These are phyloP conservation scores for Fusarium algeriense DNA, from an alignment of 2,329 filamentous ascomycete genomes.

Conservation along the genomic window DNA sequence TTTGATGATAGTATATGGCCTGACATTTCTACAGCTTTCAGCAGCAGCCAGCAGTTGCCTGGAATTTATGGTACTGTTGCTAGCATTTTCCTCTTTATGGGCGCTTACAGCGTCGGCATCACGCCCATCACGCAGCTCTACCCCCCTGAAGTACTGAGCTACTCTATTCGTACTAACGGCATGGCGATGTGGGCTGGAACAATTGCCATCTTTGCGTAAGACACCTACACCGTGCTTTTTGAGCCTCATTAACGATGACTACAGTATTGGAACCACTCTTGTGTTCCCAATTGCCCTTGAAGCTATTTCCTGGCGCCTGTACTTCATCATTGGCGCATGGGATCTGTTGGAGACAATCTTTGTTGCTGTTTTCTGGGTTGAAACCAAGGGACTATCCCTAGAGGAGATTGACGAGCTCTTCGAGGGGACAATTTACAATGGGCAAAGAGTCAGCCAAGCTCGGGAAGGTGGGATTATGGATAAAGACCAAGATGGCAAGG, in stretches of 20 bases:
- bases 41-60: not conserved
- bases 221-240: accelerated
- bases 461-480: not conserved
- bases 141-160: not conserved
- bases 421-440: not conserved
- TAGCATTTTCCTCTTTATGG: not conserved
- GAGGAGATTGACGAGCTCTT: not conserved
- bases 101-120: not conserved
- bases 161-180: not conserved
- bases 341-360: not conserved
- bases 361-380: not conserved
- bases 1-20: accelerated
- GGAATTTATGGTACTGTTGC: not conserved
- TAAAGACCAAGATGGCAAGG: not conserved
- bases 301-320: not conserved
- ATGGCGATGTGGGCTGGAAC: conserved; percentile 2
- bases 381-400: not conserved
- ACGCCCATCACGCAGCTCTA: not conserved
- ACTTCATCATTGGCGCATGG: not conserved
- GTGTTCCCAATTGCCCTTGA: not conserved
- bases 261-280: not conserved
- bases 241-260: accelerated
- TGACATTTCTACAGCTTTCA: not conserved
- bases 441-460: not conserved
- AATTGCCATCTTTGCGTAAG: not conserved